Evolutionary conservation across 768 basidiomycete species (phyloP).

Genomic region (Inosperma sp.): DNA sequence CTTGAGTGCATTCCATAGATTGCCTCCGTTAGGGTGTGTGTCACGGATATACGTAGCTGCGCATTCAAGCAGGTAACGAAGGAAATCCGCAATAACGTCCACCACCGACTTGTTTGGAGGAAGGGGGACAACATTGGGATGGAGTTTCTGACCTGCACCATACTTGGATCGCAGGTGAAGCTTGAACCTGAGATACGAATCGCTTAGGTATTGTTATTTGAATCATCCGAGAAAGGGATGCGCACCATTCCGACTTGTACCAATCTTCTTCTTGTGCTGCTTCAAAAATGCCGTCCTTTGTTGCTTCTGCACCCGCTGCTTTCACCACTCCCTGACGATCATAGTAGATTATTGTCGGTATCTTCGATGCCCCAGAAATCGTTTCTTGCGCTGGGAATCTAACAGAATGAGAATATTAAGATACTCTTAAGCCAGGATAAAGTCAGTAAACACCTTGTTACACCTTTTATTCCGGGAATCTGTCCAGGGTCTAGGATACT

Average conservation of each 20-base stretch:
- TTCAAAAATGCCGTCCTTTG: conserved; percentile 30
- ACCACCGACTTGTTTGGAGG: conserved; percentile 39
- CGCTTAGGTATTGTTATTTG: not conserved
- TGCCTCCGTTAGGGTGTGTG: conserved; percentile 38
- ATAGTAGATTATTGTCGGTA: conserved; percentile 43
- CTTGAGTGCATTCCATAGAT: conserved; percentile 31
- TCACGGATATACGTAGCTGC: conserved; percentile 42
- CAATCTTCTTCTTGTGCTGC: conserved; percentile 33
- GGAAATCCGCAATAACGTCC: conserved; percentile 48
- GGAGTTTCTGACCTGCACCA: conserved; percentile 15
- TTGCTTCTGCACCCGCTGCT: conserved; percentile 40
- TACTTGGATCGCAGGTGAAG: conserved; percentile 3
- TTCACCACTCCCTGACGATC: conserved; percentile 28
- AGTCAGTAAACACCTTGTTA: conserved; percentile 9
- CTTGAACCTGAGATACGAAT: conserved; percentile 4
- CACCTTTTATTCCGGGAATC: conserved; percentile 14
- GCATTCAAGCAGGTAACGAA: conserved; percentile 43
- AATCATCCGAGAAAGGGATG: not conserved
- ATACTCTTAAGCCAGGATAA: not conserved
- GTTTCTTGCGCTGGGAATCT: conserved; percentile 41
- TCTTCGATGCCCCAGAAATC: conserved; percentile 35
- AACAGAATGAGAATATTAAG: not conserved
- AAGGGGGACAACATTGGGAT: conserved; percentile 36
- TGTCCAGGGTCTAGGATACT: conserved; percentile 18
- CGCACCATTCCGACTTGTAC: conserved; percentile 38